These are phyloP conservation scores for Myxozyma udenii DNA, from an alignment of 805 yeast genomes.

Conservation along the genomic window DNA sequence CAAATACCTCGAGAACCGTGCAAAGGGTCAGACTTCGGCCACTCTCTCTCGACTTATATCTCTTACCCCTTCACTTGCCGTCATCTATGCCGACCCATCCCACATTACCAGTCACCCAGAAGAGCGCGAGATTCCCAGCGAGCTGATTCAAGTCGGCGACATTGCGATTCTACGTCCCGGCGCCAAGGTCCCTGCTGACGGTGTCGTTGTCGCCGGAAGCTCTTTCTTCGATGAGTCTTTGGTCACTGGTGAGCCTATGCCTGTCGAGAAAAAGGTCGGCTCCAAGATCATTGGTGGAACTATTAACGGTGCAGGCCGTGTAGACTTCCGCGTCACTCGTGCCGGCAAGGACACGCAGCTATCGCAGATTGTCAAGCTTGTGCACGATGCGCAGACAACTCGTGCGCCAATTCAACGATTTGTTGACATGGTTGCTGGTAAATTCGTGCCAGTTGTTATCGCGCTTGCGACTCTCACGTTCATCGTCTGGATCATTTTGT, in stretches of 20 bases:
- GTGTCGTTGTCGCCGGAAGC: slow-evolving; percentile 68
- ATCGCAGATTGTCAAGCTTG: slow-evolving; percentile 79
- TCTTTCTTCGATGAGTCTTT: slow-evolving; percentile 86
- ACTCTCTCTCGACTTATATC: slow-evolving; percentile 80
- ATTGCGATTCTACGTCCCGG: slow-evolving; percentile 80
- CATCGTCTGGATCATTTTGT: slow-evolving; percentile 53
- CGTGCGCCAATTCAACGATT: slow-evolving; percentile 88
- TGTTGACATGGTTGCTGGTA: slow-evolving; percentile 81
- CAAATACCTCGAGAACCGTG: slow-evolving; percentile 84
- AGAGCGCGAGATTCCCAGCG: slow-evolving; percentile 60
- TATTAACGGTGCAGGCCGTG: slow-evolving; percentile 70
- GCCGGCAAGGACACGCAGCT: slow-evolving; percentile 84
- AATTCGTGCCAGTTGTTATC: slow-evolving; percentile 77
- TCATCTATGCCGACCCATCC: slow-evolving; percentile 47
- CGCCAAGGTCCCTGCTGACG: slow-evolving; percentile 88
- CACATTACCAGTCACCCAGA: slow-evolving; percentile 32
- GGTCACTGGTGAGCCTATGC: slow-evolving; percentile 85
- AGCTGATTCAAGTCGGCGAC: slow-evolving; percentile 73
- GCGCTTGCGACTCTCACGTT: slow-evolving; percentile 64
- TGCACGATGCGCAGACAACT: slow-evolving; percentile 82
- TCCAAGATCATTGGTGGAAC: slow-evolving; percentile 84
- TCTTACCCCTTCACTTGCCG: slow-evolving; percentile 73
- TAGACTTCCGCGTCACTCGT: slow-evolving; percentile 63
- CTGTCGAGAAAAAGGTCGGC: slow-evolving; percentile 61
- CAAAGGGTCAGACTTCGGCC: slow-evolving; percentile 89